Base-by-base conservation (phyloP, 2,329 filamentous ascomycete genomes). In the Cladosporium halotolerans region DNA sequence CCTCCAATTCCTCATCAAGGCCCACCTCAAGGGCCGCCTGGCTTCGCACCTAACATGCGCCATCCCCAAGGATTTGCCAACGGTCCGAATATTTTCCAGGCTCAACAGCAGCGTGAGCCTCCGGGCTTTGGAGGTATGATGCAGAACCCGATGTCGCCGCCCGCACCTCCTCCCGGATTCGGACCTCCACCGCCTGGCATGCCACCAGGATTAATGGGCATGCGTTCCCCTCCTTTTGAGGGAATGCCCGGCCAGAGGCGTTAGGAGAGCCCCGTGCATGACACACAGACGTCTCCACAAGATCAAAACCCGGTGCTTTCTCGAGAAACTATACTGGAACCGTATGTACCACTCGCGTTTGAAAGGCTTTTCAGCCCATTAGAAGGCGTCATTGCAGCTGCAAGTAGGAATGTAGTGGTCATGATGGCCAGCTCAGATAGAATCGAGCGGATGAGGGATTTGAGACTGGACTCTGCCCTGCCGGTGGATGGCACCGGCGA, bases 81-180 rank as follows among this genome's bases (percentile, higher is more conserved):
- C 16, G 48, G 42, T 11, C 48, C 48, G 9, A 51, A 44, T 31
- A 47, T 38, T 18, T 53, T 53, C 28, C 51, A 53, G 18, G 43
- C 51, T 16, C 51, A 53, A 36, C 50, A 52, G 19, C 43, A 32
- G 44, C 51, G 43, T n/a, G 43, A 46, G 28, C 51, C 51, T 6
- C 51, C 51, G 10, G 51, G 51, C 18, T 53, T 53, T 38, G 51
- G 43, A 11, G 36, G 51, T 13, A 53, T 53, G 51, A 53, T 53
- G 51, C 51, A 41, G 32, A 53, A 47, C 16, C 48, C 48, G 4
- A 51, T 51, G 48, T 51, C 48, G 10, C 51, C 51, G 9, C 51
- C 50, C 9, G 43, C 36, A 2, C 51, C 51, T 13, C 51, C 51
- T 34, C 51, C 51, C 16, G 51, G 51, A 14, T 53, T 53, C 10